Percentiles rank a stretch among this genome's conserved stretches.
phyloP scores from a whole-genome alignment of 257 asterid genomes.

The Euphrasia confusa region DNA sequence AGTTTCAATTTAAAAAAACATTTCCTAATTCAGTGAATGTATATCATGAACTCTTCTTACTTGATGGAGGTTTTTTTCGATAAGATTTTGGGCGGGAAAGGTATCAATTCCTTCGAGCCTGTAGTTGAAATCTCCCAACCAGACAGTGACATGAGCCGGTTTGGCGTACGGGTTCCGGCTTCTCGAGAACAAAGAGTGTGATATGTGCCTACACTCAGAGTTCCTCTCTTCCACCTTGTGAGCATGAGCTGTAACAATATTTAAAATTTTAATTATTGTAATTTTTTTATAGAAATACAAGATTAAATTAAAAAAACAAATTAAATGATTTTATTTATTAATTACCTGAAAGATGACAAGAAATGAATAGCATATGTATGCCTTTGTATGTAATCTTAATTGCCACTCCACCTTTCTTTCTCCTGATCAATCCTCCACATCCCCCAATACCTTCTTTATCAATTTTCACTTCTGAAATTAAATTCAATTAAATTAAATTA shows the following conservation, averaged over 20 bases:
- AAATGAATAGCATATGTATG: constrained; percentile 46
- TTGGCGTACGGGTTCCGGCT: constrained; percentile 39
- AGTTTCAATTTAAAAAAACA: too few species aligned
- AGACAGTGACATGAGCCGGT: constrained; percentile 48
- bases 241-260: constrained; percentile 63
- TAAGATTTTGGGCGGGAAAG: constrained; percentile 51
- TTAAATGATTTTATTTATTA: background rate
- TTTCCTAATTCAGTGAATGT: too few species aligned
- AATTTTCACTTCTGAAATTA: constrained; percentile 40
- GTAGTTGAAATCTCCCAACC: constrained; percentile 77
- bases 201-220: constrained; percentile 45
- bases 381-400: constrained; percentile 46
- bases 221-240: constrained; percentile 60
- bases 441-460: constrained; percentile 60
- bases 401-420: constrained; percentile 72
- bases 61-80: constrained; percentile 40
- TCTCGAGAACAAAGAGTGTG: constrained; percentile 50
- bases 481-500: too few species aligned
- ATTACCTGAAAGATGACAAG: constrained; percentile 72
- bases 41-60: constrained; percentile 26
- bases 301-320: too few species aligned
- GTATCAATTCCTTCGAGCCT: constrained; percentile 54
- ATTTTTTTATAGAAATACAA: too few species aligned
- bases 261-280: too few species aligned
- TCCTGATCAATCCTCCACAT: constrained; percentile 57